Evolutionary conservation across 768 basidiomycete genomes (phyloP), one percentile per base, ranked within the genome.

Genomic region (Hortiboletus flavorubellus): DNA sequence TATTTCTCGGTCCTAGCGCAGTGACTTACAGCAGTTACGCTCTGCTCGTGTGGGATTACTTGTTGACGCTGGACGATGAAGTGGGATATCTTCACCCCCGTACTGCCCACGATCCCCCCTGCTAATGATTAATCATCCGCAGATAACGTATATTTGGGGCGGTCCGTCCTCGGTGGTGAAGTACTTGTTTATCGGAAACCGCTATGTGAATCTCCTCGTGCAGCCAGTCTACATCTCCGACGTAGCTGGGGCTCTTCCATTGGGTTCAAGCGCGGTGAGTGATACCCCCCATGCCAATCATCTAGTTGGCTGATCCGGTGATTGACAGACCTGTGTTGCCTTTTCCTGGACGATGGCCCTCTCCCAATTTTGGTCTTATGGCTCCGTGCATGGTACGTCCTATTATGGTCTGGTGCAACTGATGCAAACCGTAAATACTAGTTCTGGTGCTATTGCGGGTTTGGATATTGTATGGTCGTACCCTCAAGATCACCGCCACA

Each of bases 21-120:
- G 16, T 54, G 11, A 29, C 41, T 11, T 54, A 37, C 29, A 43
- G 53, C 14, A 30, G 53, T 33, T 49, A 30, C 35, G 14, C 47
- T 43, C 34, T 43, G 18, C 53, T 54, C 34, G n/a, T 43, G 4
- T 54, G 53, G 53, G 53, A 54, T 31, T 44, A 54, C 47, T 37
- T 54, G 26, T 43, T 49, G 47, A 54, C 53, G 26, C 26, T 54
- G 41, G 53, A 54, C 29, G 53, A 54, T 23, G 53, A 54, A 18
- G 53, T 43, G 23, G 23, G 40, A 23, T 18, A 21, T 31, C 34
- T 29, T 18, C 33, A 47, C 31, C 15, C 14, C 10, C 14, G 14
- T 4, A 21, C 14, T 33, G 21, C 8, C 5, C 34, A 16, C 23
- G 30, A 48, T 3, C 41, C 11, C 23, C 31, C 46, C 43, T 43